Conservation (phyloP, 495 filamentous ascomycete species). For the Parachaetomium inaequale region DNA sequence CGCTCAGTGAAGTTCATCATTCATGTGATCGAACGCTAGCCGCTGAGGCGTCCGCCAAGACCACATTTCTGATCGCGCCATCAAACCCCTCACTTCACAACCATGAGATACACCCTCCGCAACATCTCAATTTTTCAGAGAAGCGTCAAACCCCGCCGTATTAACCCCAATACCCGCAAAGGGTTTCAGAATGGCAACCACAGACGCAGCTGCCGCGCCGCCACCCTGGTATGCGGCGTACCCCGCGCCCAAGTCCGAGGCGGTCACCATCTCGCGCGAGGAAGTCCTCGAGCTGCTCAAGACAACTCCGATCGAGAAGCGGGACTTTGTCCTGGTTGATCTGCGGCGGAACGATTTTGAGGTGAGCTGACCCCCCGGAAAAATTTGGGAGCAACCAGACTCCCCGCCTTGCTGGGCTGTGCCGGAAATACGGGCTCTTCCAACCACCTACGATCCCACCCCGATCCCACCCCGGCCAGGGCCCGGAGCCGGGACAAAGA, state of each 20-base stretch:
- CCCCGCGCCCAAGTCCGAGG: conserved; percentile 24
- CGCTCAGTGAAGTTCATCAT: too few species aligned
- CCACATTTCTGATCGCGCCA: not conserved
- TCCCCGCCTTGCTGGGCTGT: too few species aligned
- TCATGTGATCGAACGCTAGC: too few species aligned
- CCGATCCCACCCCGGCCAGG: not conserved
- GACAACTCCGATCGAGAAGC: conserved; percentile 27
- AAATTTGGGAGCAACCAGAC: not conserved
- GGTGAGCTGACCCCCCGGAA: conserved; percentile 34
- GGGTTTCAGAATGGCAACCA: not conserved
- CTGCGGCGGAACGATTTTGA: conserved; percentile 60
- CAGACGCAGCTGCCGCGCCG: not conserved
- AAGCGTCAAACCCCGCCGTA: not conserved
- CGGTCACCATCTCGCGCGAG: conserved; percentile 28
- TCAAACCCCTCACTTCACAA: not conserved
- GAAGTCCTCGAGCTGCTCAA: conserved; percentile 30
- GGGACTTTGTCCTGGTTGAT: conserved; percentile 61
- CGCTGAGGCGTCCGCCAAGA: too few species aligned
- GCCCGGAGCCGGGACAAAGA: not conserved
- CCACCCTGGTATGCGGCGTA: conserved; percentile 31
- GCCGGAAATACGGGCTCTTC: too few species aligned
- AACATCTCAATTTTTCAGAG: not conserved
- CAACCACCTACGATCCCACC: not conserved
- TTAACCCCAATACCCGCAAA: not conserved
- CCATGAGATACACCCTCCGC: too few species aligned